Base-by-base conservation (phyloP, 2,329 filamentous ascomycete species). In the Lasiodiplodia sp. region DNA sequence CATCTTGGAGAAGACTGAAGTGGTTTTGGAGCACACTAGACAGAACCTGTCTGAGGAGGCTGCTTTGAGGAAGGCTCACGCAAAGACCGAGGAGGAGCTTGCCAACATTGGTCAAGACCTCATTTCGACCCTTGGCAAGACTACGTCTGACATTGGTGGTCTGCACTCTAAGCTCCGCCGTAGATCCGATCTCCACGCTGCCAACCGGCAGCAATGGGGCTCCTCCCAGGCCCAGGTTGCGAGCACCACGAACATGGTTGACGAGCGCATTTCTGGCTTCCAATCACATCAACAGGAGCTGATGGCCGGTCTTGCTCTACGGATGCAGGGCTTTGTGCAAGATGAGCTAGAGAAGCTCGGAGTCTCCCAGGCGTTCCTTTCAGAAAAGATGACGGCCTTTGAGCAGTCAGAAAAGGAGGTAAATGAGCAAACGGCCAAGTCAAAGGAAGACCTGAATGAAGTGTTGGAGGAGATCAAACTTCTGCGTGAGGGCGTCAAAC, bases 381-480 rank as follows among this genome's bases (percentile, higher is more conserved):
- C 91, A 66, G 85, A 90, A 56, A 92, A 94, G 74, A 85, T 91
- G 10, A 81, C 85, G 8, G 85, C 86, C 0, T 93, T 97, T 73
- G 85, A 88, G 49, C 83, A 86, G 21, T 92, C 91, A 0, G 90
- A 91, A 77, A 83, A 85, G 63, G 87, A 91, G 72, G 86, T 96
- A 18, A 86, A 91, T 66, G 83, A 87, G 52, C 90, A 92, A 74
- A 91, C 90, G 68, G 84, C 86, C 28, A 84, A 86, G 70, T 91
- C 93, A 2, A 92, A 91, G 74, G 89, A 94, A 58, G 91, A 94
- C 68, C 94, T 97, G 92, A 94, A 97, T 74, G 84, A 88, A n/a
- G 91, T 97, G 1, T 85, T 99, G 11, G 92, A 96, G 74, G 95
- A 97, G 77, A 97, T 98, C 78, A 94, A 94, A 77, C 89, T 88